Conservation (phyloP, 805 yeast species). For the Soucietia sequanensis region DNA sequence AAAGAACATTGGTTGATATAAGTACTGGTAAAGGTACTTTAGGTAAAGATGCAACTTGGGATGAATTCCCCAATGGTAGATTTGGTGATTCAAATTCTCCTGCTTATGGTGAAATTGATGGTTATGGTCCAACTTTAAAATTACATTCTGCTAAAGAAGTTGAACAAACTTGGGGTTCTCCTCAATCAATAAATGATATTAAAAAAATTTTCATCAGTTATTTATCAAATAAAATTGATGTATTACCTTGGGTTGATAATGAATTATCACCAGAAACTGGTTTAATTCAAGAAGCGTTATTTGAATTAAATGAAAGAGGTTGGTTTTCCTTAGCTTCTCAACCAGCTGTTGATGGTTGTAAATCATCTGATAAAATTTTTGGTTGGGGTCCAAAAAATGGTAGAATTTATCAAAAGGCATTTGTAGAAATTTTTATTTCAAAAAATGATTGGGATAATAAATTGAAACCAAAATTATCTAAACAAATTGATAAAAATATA, state of each 20-base stretch:
- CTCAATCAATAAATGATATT: slow-evolving; percentile 58
- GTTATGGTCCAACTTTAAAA: slow-evolving; percentile 91
- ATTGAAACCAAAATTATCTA: slow-evolving; percentile 51
- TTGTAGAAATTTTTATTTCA: slow-evolving; percentile 79
- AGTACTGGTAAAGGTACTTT: slow-evolving; percentile 80
- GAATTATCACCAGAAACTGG: slow-evolving; percentile 88
- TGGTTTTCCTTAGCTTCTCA: slow-evolving; percentile 92
- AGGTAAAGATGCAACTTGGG: slow-evolving; percentile 94
- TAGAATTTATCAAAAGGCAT: slow-evolving; percentile 85
- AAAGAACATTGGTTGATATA: slow-evolving; percentile 67
- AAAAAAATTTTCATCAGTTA: slow-evolving; percentile 67
- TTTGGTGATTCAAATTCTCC: slow-evolving; percentile 95
- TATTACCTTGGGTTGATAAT: slow-evolving; percentile 89
- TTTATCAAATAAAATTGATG: slow-evolving; percentile 69
- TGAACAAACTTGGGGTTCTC: slow-evolving; percentile 76
- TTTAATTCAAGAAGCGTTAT: slow-evolving; percentile 85
- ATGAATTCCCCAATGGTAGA: slow-evolving; percentile 94
- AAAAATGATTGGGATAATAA: slow-evolving; percentile 62
- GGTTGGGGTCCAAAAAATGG: slow-evolving; percentile 99
- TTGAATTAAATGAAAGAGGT: slow-evolving; percentile 70
- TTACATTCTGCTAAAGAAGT: slow-evolving; percentile 64
- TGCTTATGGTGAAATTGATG: slow-evolving; percentile 97
- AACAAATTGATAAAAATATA: slow-evolving; percentile 34
- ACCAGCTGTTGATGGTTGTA: slow-evolving; percentile 84
- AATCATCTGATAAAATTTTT: slow-evolving; percentile 78